Evolutionary conservation across 495 filamentous ascomycete genomes (phyloP).

Genomic region (Neurospora sp.): DNA sequence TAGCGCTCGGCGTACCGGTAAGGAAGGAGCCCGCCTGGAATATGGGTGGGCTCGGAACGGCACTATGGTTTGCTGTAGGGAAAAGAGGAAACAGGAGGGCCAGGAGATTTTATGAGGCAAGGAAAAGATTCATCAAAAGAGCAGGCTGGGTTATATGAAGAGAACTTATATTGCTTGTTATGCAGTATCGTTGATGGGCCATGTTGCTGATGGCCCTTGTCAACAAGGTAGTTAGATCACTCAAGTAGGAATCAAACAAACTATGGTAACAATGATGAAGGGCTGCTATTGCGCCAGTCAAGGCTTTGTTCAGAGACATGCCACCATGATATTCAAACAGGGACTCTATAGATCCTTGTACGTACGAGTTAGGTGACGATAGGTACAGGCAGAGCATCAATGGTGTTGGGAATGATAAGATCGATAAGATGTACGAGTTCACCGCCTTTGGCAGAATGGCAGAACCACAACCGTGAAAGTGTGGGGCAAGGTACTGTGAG

Average conservation of each 20-base stretch:
- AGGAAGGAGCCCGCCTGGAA: not conserved
- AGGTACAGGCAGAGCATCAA: not conserved
- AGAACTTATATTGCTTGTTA: not conserved
- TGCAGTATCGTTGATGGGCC: not conserved
- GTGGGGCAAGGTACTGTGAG: constrained; percentile 3
- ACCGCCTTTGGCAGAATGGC: constrained; percentile 23
- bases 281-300: not conserved
- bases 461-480: not conserved
- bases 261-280: not conserved
- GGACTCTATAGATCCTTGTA: not conserved
- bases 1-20: constrained; percentile 15
- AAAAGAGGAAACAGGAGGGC: not conserved
- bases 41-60: not conserved
- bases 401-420: not conserved
- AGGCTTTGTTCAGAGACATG: not conserved
- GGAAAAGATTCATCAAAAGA: not conserved
- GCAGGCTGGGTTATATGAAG: not conserved
- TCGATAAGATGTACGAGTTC: not conserved
- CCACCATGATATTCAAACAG: not conserved
- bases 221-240: not conserved
- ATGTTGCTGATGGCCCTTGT: not conserved
- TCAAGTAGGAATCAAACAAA: not conserved
- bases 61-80: not conserved
- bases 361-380: not conserved
- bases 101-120: not conserved